Evolutionary conservation across 345 rosid species (phyloP).

Genomic region (Bruguiera parviflora): DNA sequence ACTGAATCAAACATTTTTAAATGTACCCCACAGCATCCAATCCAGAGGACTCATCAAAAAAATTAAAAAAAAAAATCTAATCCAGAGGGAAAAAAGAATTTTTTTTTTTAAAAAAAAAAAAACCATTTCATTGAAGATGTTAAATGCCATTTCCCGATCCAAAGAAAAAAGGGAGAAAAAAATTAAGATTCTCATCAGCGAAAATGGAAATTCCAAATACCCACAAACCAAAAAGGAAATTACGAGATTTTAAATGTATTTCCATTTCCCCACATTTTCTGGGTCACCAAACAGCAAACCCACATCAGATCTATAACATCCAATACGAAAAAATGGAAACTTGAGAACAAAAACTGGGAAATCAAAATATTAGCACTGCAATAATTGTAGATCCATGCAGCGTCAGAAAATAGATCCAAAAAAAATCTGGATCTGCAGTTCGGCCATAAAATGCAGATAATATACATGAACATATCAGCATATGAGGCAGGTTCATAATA

Average conservation of each 20-base stretch:
- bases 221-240: background rate
- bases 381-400: slow-evolving; percentile 40
- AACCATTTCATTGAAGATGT: background rate
- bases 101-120: too few relatives aligned
- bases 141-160: background rate
- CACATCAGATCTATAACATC: background rate
- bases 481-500: slow-evolving; percentile 31
- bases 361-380: slow-evolving; percentile 15
- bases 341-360: background rate
- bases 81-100: background rate
- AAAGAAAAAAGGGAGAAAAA: background rate
- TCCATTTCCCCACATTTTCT: background rate
- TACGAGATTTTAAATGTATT: background rate
- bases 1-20: too few relatives aligned
- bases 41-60: too few relatives aligned
- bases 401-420: background rate
- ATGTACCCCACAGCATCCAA: too few relatives aligned
- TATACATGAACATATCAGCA: background rate
- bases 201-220: background rate
- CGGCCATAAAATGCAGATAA: background rate
- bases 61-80: background rate
- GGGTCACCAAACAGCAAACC: background rate
- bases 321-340: background rate
- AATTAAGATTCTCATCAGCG: background rate
- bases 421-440: background rate